Conservation (phyloP, 768 basidiomycete genomes). For the Myochromella boudieri region DNA sequence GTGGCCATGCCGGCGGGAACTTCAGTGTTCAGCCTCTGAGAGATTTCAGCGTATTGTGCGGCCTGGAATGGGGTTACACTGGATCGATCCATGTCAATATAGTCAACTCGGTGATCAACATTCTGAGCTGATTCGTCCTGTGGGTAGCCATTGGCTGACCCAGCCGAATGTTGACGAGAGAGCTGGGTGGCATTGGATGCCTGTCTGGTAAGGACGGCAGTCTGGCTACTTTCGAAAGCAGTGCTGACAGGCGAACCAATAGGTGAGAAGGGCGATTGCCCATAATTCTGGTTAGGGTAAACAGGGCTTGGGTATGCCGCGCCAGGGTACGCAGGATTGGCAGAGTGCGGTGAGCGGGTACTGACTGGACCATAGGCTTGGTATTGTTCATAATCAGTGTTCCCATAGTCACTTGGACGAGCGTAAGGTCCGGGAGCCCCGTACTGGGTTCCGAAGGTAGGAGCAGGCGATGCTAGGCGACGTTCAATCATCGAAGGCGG, state of each 20-base stretch:
- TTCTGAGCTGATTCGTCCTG: constrained; percentile 7
- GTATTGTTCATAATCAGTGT: constrained; percentile 20
- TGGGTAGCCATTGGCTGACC: constrained; percentile 9
- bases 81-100: constrained; percentile 64
- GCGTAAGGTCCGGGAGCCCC: constrained; percentile 24
- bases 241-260: constrained; percentile 29
- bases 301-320: no score
- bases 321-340: constrained; percentile 34
- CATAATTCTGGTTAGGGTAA: constrained; percentile 32
- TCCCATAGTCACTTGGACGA: constrained; percentile 16
- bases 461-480: constrained; percentile 27
- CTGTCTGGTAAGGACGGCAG: constrained; percentile 20
- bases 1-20: constrained; percentile 34
- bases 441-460: constrained; percentile 33
- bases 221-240: constrained; percentile 19
- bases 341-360: constrained; percentile 21
- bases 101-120: constrained; percentile 35
- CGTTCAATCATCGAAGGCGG: constrained; percentile 46
- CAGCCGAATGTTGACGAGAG: constrained; percentile 9
- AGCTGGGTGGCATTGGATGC: constrained; percentile 17
- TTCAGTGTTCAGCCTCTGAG: constrained; percentile 49
- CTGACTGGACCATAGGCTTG: constrained; percentile 34
- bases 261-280: constrained; percentile 35
- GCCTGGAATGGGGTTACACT: constrained; percentile 78
- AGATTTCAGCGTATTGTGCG: constrained; percentile 71